Base-by-base conservation (phyloP, 129 eudicot genomes). In the Sambucus nigra region DNA sequence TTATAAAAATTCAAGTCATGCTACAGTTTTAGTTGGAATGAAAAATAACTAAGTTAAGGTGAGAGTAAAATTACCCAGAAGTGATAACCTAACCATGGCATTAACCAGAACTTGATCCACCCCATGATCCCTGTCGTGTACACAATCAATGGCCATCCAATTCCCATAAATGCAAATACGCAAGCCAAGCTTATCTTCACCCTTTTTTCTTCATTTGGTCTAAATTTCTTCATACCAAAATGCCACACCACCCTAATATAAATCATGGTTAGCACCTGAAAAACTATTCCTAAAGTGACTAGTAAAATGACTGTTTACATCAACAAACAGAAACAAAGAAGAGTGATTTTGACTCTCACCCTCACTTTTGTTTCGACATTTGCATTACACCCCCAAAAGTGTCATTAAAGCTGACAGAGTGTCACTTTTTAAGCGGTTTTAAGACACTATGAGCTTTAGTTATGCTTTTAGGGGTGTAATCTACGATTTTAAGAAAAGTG, bases 71-170 rank as follows among this genome's bases (percentile, higher is more conserved):
- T 62, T 80, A 84, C 95, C 95, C 98, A 91, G 56, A 91, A 91
- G 67, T 91, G 95, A 69, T 91, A 91, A 66, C 88, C 98, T 47
- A 91, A 51, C 98, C 98, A 85, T 13, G 98, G 98, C 87, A 85
- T 85, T 56, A 91, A 69, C 98, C 98, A 91, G 67, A 76, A 91
- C 63, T 91, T 91, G 55, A 91, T 76, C 98, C 98, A 91, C 64
- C 98, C 98, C 20, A 70, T 54, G 19, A 91, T 55, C 51, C 98
- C 98, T 2, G 84, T 61, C 39, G 79, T 74, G 64, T 63, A 77
- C 20, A 91, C 53, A 54, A 91, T 81, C 75, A 91, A 65, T 0
- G 98, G 98, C 95, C 98, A 91, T 52, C 94, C 95, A 44, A 82
- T 65, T 56, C 80, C 98, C 81, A 91, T 79, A 57, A 91, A 91